Conservation (phyloP, 2,329 filamentous ascomycete species). For the Lasiodiplodia sp. region DNA sequence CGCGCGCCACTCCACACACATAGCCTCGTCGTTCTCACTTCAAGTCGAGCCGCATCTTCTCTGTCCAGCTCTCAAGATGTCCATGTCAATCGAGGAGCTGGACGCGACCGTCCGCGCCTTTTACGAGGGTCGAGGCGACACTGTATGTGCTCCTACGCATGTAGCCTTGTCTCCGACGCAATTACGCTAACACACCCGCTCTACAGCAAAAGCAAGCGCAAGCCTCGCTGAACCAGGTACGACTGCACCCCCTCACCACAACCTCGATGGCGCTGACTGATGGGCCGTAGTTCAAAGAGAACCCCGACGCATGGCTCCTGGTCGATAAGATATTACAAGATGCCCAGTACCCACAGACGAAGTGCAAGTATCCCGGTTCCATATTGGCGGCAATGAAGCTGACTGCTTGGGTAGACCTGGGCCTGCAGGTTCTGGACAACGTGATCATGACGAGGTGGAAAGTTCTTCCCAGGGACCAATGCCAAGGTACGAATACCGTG, state of each 20-base stretch:
- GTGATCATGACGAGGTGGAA: slow-evolving; percentile 99
- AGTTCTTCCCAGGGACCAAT: slow-evolving; percentile 93
- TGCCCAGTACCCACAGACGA: slow-evolving; percentile 92
- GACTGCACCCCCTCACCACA: slow-evolving; percentile 38
- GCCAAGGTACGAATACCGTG: slow-evolving; percentile 69
- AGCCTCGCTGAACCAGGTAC: slow-evolving; percentile 88
- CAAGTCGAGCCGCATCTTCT: slow-evolving; percentile 13
- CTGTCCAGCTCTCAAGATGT: slow-evolving; percentile 56
- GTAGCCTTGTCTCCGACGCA: neutral
- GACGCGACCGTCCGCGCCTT: slow-evolving; percentile 96
- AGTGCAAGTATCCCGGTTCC: slow-evolving; percentile 70
- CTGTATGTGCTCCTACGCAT: slow-evolving; percentile 65
- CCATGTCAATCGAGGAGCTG: slow-evolving; percentile 86
- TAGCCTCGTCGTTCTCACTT: neutral
- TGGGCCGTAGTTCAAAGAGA: slow-evolving; percentile 86
- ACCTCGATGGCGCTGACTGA: slow-evolving; percentile 17
- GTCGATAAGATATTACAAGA: slow-evolving; percentile 97
- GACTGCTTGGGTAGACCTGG: slow-evolving; percentile 69
- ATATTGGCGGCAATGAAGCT: slow-evolving; percentile 31
- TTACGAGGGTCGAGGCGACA: slow-evolving; percentile 94
- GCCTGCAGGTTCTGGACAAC: slow-evolving; percentile 94
- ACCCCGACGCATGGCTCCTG: slow-evolving; percentile 95
- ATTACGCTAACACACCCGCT: slow-evolving; percentile 44
- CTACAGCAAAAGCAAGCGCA: slow-evolving; percentile 94
- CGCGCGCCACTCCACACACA: slow-evolving; percentile 27